These are phyloP conservation scores for Diospyros lotus DNA, from an alignment of 148 eudicot genomes.

Conservation along the genomic window DNA sequence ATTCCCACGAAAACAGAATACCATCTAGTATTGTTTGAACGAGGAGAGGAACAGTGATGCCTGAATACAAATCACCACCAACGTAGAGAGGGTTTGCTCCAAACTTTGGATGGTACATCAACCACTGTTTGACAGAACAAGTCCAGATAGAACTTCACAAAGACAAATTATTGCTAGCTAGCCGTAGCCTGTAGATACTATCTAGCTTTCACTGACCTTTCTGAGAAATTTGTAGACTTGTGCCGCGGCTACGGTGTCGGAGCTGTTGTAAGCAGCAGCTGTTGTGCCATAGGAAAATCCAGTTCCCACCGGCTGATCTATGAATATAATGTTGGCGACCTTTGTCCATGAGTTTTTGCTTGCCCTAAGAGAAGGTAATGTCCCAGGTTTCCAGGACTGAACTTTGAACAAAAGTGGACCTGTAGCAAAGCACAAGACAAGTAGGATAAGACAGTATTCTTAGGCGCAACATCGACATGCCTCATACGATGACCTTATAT, in stretches of 20 bases:
- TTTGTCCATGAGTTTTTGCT: constrained; percentile 22
- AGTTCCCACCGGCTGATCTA: constrained; percentile 25
- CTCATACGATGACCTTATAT: no score
- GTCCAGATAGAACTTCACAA: neutral
- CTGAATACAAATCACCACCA: constrained; percentile 30
- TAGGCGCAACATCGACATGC: no score
- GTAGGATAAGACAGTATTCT: neutral
- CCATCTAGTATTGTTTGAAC: constrained; percentile 29
- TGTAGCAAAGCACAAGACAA: neutral
- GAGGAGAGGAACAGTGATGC: constrained; percentile 25
- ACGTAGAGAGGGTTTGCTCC: constrained; percentile 25
- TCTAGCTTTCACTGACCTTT: constrained; percentile 10
- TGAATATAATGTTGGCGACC: constrained; percentile 26
- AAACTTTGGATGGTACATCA: constrained; percentile 24
- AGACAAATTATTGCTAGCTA: no score
- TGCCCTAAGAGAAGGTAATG: neutral
- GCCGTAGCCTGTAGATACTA: no score
- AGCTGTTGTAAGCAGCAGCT: constrained; percentile 4
- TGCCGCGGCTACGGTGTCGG: constrained; percentile 9
- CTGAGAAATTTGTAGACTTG: constrained; percentile 15
- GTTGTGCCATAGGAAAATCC: constrained; percentile 28
- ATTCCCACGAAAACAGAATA: neutral
- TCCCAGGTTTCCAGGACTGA: constrained; percentile 7
- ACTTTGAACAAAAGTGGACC: constrained; percentile 16
- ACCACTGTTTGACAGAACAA: constrained; percentile 25